Conservation (phyloP, 257 asterid species). For the Solanum pennellii region DNA sequence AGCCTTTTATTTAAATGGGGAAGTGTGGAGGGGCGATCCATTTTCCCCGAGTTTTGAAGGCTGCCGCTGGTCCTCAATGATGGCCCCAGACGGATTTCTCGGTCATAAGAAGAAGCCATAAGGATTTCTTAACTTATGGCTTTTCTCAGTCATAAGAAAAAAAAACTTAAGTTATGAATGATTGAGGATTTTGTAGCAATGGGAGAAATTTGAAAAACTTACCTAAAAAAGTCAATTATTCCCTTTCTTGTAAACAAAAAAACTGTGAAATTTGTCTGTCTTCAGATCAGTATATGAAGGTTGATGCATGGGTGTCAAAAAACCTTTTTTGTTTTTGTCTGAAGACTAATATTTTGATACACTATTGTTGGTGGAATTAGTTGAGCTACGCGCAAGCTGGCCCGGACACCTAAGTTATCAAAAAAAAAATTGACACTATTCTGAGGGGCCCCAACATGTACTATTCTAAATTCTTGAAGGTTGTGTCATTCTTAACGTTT, state of each 20-base stretch:
- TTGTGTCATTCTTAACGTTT: neutral
- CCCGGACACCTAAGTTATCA: neutral
- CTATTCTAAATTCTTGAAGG: neutral
- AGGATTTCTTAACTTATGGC: neutral
- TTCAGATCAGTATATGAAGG: neutral
- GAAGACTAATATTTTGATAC: neutral
- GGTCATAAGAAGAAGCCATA: neutral
- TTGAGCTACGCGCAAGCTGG: neutral
- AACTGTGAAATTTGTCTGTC: neutral
- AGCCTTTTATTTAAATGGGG: neutral
- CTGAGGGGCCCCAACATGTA: neutral
- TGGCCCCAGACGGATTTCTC: neutral
- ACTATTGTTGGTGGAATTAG: neutral
- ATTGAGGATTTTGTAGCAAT: neutral
- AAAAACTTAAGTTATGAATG: neutral
- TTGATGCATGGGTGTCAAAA: neutral
- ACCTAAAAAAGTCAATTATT: neutral
- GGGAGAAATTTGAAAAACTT: neutral
- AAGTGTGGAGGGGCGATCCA: neutral
- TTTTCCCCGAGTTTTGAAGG: neutral
- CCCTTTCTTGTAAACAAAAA: neutral
- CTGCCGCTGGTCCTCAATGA: neutral
- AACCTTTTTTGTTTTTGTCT: neutral
- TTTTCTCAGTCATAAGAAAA: neutral
- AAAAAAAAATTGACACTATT: neutral